Evolutionary conservation across 305 asterid species (phyloP), one percentile per base, ranked within the genome.

Genomic region (Nicotiana rustica): DNA sequence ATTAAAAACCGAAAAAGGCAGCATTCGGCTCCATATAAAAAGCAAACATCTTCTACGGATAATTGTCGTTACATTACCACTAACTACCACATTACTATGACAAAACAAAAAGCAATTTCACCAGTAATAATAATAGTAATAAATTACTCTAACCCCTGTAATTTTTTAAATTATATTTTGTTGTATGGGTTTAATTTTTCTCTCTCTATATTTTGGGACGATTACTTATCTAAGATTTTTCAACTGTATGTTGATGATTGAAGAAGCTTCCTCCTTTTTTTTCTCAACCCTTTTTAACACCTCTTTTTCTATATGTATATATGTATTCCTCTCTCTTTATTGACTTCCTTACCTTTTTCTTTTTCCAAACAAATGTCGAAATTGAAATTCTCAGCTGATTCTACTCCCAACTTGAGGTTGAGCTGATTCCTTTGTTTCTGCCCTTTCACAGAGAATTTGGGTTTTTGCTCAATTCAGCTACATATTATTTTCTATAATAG

Each of bases 141-240:
- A 55, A 56, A 55, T 31, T 76, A 56, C 67, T 76, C 67, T 76
- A 76, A 56, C 67, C 49, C 67, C 10, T 17, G 14, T 4, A 17
- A 7, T 76, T 78, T 76, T 78, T 66, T 14, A 75, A 79, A 67
- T 77, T 78, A 33, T 21, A 33, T 21, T 56, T 29, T 55, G 64
- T 70, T 65, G 64, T 49, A 25, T 68, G 29, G 80, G 25, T 15
- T 60, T 57, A 15, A 56, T 71, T 60, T 60, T 33, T 81, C 85
- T 67, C 60, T 67, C 85, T 84, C 84, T 83, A 66, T 85, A 77
- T 82, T 80, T 21, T 0, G 6, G n/a, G 13, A 49, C 47, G 15
- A 69, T 89, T 83, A 62, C 87, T 84, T 79, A 86, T 84, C 93
- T 25, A 81, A 85, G 83, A 89, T 88, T 89, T 89, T 89, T 89